Base-by-base conservation (phyloP, 2,329 filamentous ascomycete species). In the Apiospora phragmitis region DNA sequence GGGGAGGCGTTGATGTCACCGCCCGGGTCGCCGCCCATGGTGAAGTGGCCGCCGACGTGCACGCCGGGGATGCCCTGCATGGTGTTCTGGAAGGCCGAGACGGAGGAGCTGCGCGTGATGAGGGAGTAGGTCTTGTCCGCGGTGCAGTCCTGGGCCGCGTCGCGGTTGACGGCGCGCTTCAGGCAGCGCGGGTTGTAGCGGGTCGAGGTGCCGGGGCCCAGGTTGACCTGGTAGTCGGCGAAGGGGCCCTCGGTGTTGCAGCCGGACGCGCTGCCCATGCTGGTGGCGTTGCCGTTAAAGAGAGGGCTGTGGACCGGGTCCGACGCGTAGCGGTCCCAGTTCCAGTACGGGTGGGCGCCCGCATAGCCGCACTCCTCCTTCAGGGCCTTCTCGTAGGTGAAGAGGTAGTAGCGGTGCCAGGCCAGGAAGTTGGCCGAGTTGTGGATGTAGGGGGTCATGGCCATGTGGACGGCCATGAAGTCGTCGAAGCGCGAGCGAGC, bases 271-370 rank as follows among this genome's bases (percentile, higher is more conserved):
- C 83, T 82, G 16, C 79, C 81, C 82, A 85, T 76, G 62, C 79
- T 81, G 59, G 81, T 83, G 18, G 78, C 80, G 69, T 83, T 83
- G 70, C 86, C 86, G 70, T 85, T 84, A 71, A 88, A 86, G 49
- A 86, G 76, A 18, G 84, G 83, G 0, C 84, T 85, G 71, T 82
- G 80, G 65, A 75, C 72, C 0, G 80, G 78, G 65, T 85, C 81
- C 4, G 76, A 70, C 9, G 82, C 77, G 76, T 80, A 81, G 72
- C 80, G 80, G 18, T 80, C 80, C 84, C 84, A 86, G 73, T 85
- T 84, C 75, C 80, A 81, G 75, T 84, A 85, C 45, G 75, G 75
- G 35, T 76, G 74, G 5, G 70, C 62, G 11, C 75, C 74, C 0
- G 59, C 68, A 47, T 74, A 76, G n/a, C 75, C 74, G 65, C 76